Evolutionary conservation across 257 asterid genomes (phyloP), one percentile per base, ranked within the genome.

Genomic region (Solanum neorickii): DNA sequence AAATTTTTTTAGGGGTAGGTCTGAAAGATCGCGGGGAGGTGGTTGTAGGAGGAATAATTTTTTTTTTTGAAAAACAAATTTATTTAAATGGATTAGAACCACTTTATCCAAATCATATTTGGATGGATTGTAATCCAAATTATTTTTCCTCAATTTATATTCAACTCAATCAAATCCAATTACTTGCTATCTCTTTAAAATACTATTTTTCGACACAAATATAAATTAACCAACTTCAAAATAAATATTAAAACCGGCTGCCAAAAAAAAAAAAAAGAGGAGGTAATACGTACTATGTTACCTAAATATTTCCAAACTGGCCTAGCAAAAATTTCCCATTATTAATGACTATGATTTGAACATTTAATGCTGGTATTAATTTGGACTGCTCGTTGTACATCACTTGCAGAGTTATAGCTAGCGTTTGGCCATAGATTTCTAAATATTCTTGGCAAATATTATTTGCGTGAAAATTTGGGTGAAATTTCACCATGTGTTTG

Each of bases 161-260:
- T 33, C 5, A 33, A 33, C 3, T 33, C 35, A 1, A 1, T 33
- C 0, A 1, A 33, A 33, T 33, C 5, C 35, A 33, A 4, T 1
- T 33, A 33, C 0, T 33, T 33, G 1, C 5, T 33, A 33, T 33
- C 35, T 33, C 35, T 4, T 33, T 33, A 0, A 66, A 65, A 5
- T 25, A 11, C 0, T 12, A n/a, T 0, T 5, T 65, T n/a, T 12
- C 3, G 3, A 65, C 18, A 12, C 9, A 12, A 56, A 6, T 66
- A 3, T 25, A 5, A 12, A 66, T 66, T 66, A 25, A 66, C 1
- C 3, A 66, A 25, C 16, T 7, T 12, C 4, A 25, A 25, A 25
- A 6, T 2, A 10, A 21, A 9, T 59, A 59, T 59, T 3, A 0
- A 1, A 0, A 1, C 20, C 1, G 33, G n/a, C 0, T 1, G 7